phyloP scores from a whole-genome alignment of 768 basidiomycete genomes.

The Termitomyces sp. region DNA sequence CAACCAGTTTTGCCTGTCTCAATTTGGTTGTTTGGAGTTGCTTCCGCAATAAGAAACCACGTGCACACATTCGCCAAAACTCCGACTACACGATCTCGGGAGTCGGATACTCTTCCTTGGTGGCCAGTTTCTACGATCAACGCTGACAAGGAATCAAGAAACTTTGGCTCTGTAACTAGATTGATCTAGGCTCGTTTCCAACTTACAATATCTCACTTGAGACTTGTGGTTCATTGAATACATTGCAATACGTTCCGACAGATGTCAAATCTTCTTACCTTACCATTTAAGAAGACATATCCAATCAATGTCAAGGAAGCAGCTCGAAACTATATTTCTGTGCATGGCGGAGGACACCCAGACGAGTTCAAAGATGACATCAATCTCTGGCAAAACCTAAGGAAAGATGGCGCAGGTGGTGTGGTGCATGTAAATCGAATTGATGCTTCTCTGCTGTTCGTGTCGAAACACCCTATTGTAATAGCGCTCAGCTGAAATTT shows the following conservation, averaged over 20 bases:
- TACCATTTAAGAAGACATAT: slow-evolving; percentile 73
- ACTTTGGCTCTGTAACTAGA: neutral
- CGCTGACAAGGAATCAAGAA: neutral
- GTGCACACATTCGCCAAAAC: neutral
- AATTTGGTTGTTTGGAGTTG: too few relatives aligned
- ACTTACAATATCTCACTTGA: neutral
- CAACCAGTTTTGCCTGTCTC: too few relatives aligned
- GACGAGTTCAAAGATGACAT: slow-evolving; percentile 83
- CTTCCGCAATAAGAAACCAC: too few relatives aligned
- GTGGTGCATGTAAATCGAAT: slow-evolving; percentile 52
- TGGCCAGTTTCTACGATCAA: too few relatives aligned
- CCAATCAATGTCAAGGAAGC: slow-evolving; percentile 46
- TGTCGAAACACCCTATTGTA: slow-evolving; percentile 12
- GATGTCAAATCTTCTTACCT: slow-evolving; percentile 74
- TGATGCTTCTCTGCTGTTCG: slow-evolving; percentile 53
- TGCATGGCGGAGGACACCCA: slow-evolving; percentile 69
- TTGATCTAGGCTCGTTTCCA: neutral
- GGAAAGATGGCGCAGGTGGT: slow-evolving; percentile 48
- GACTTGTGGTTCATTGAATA: neutral
- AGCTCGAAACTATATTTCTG: slow-evolving; percentile 61
- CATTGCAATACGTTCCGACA: neutral
- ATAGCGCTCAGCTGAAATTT: slow-evolving; percentile 1
- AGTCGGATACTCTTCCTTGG: too few relatives aligned
- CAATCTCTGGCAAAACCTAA: slow-evolving; percentile 57
- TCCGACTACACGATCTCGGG: neutral